Evolutionary conservation across 371 early-diverging fungal genomes (phyloP), one percentile per base, ranked within the genome.

Genomic region (Lichtheimia hyalospora): DNA sequence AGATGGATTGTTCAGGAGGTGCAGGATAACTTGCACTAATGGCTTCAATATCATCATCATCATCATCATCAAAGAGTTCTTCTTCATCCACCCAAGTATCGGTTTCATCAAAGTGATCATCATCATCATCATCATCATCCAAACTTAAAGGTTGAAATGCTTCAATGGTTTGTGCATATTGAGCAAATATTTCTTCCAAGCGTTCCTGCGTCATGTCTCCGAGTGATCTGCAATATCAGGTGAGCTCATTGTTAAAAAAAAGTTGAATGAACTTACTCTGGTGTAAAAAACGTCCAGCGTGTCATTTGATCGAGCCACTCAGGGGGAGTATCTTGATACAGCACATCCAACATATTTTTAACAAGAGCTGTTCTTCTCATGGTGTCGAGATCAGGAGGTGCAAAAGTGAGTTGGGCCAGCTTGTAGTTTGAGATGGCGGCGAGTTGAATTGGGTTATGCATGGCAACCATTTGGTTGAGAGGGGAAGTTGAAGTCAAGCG

Each of bases 251-350:
- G 42, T n/a, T 57, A 52, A 52, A 55, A 56, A 48, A 55, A n/a
- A n/a, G n/a, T n/a, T 41, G 3, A 40, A 39, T 24, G 42, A 42
- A 48, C 64, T 71, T 79, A 81, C 78, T 81, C 81, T 55, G 76
- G 74, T 16, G 78, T 77, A 21, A 81, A 76, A 58, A 75, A 81
- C 43, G 68, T 64, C 81, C 81, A 81, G 10, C 81, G 73, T 39
- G 81, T 81, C 78, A 81, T 77, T 69, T 77, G 76, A 57, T 73
- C 73, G 48, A 81, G 53, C 81, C 81, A 81, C 49, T 74, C 78
- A n/a, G 70, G 44, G 5, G 81, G 81, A 15, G 78, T 77, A 24
- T 63, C 67, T 27, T 71, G 54, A 48, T 81, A 81, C 0, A 81
- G 50, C 41, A 60, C 56, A 24, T 81, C 73, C 46, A 81, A 55